Base-by-base conservation (phyloP, 768 basidiomycete species). In the Glaciozyma martinii region DNA sequence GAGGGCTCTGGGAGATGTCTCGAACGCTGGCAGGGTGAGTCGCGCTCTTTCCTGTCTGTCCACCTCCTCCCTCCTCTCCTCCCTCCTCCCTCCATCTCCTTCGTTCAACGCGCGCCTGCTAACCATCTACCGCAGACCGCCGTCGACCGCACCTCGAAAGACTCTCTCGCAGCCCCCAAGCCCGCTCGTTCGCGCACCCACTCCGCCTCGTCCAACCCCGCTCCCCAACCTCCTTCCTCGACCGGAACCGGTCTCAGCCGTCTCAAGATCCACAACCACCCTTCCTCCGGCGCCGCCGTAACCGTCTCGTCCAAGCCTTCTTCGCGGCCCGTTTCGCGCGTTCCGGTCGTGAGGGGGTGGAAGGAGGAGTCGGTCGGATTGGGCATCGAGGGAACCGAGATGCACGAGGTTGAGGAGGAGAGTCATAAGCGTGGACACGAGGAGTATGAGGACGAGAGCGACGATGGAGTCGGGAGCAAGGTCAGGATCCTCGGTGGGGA, bases 371-470 rank as follows among this genome's bases (percentile, higher is more conserved):
- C 37, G 27, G 55, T 3, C 19, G 61, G 33, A 13, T 23, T 40
- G 33, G 18, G 53, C 25, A 19, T 54, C 53, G 53, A 29, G 33
- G 18, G 33, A 54, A 32, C 53, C 30, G 19, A 23, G 33, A 3
- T 27, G 19, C 33, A 61, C 40, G 29, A 23, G 63, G 27, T 43
- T 47, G 61, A 65, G 63, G 61, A 58, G 61, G 21, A 32, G 19
- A n/a, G 61, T 29, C 67, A 66, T 59, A 65, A 63, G 19, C 32
- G 50, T 60, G 61, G 65, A 65, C 30, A 66, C 52, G 62, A 63
- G n/a, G 68, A 62, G 27, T 60, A 56, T 6, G 56, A 18, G 19
- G 15, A 47, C 10, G 40, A 21, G 6, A 46, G 27, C 0, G 62
- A 55, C 32, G n/a, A 52, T 5, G 59, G 57, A 27, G 54, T 57